Base-by-base conservation (phyloP, 2,329 filamentous ascomycete genomes). In the Fusarium mexicanum region DNA sequence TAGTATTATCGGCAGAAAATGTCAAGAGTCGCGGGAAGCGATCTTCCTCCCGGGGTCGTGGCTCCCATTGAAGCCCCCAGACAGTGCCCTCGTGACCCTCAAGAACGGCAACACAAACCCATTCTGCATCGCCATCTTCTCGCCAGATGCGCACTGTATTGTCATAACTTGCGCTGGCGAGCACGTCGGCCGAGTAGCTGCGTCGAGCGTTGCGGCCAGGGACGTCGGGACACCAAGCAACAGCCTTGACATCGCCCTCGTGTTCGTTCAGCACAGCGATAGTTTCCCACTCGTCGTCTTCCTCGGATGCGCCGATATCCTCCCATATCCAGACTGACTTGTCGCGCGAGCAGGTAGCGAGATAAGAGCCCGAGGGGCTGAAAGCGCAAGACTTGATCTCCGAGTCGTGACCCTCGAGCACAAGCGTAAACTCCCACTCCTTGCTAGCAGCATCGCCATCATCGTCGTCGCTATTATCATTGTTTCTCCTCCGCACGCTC, bases 311-410 rank as follows among this genome's bases (percentile, higher is more conserved):
- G 44, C 90, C 89, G 61, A 98, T 89, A 81, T 98, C 96, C 83
- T 99, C 96, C 96, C 96, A 99, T 77, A 99, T 94, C 96, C 96
- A 99, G 24, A 98, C 94, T 22, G 91, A 93, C 85, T 98, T 98
- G 82, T 99, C 96, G 55, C 96, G 89, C 61, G 91, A 93, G 83
- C 95, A 98, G 0, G 95, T 98, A 11, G 96, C 96, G 9, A 99
- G 88, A 77, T 94, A 91, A 70, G 92, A 90, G 2, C 93, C 93
- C 0, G 90, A 90, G 1, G 93, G 91, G 24, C 89, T 91, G 85
- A 95, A 97, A 5, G 90, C 87, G 72, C 96, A 90, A 37, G 89
- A 87, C 86, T 98, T 93, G 86, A 99, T 93, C 84, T 99, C 96
- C 31, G 93, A 94, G 79, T 98, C 96, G 81, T 98, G 96, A 1